Evolutionary conservation across 164 flowering plant species (phyloP).

Genomic region (Stephania cephalantha): DNA sequence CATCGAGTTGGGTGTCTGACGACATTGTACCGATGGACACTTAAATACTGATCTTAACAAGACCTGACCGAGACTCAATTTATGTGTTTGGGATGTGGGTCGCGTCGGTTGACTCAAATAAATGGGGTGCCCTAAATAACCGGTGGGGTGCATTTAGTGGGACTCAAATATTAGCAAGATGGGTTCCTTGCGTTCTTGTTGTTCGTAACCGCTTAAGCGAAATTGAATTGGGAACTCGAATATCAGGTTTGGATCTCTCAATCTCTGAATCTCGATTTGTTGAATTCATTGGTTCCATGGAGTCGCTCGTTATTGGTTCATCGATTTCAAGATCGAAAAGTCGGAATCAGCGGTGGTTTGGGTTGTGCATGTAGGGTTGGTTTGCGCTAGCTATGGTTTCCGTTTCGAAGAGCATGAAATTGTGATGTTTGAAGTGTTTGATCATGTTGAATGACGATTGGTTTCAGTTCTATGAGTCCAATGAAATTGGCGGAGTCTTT

Average conservation of each 20-base stretch:
- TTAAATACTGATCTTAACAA: too few relatives aligned
- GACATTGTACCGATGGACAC: too few relatives aligned
- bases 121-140: too few relatives aligned
- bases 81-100: too few relatives aligned
- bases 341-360: background rate
- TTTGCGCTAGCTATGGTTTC: constrained; percentile 2
- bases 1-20: too few relatives aligned
- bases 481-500: too few relatives aligned
- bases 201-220: constrained; percentile 1
- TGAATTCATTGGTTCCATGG: background rate
- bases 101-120: too few relatives aligned
- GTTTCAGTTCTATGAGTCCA: background rate
- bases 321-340: background rate
- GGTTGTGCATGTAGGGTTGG: background rate
- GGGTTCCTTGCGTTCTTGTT: background rate
- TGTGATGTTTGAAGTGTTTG: background rate
- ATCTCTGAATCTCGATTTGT: background rate
- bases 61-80: too few relatives aligned
- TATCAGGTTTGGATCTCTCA: background rate
- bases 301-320: background rate
- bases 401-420: background rate
- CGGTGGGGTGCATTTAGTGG: too few relatives aligned
- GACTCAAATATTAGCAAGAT: background rate
- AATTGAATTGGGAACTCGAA: background rate
- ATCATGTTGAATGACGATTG: background rate